Evolutionary conservation across 140 eudicot genomes (phyloP).

Genomic region (Erigeron philadelphicus): DNA sequence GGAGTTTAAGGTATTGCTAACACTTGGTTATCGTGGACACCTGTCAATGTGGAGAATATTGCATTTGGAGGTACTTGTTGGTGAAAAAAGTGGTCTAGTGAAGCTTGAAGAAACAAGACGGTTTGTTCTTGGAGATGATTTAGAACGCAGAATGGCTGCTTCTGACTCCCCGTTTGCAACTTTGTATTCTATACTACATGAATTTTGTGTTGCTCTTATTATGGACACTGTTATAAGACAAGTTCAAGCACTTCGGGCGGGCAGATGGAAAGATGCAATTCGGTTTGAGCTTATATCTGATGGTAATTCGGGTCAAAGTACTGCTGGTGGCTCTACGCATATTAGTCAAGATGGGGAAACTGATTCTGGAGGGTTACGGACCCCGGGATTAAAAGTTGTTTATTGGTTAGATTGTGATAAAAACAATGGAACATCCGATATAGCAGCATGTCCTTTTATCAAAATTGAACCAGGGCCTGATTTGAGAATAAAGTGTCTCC

Average conservation of each 20-base stretch:
- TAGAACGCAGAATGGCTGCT: slow-evolving; percentile 98
- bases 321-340: slow-evolving; percentile 49
- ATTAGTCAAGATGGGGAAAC: slow-evolving; percentile 73
- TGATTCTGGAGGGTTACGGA: slow-evolving; percentile 58
- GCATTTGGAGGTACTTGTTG: slow-evolving; percentile 93
- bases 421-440: slow-evolving; percentile 48
- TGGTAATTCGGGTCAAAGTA: slow-evolving; percentile 54
- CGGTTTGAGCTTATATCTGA: slow-evolving; percentile 91
- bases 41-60: slow-evolving; percentile 90
- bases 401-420: slow-evolving; percentile 84
- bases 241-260: slow-evolving; percentile 75
- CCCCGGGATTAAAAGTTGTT: slow-evolving; percentile 80
- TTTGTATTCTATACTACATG: slow-evolving; percentile 80
- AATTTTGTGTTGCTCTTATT: slow-evolving; percentile 76
- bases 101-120: slow-evolving; percentile 81
- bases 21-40: slow-evolving; percentile 97
- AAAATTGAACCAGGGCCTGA: slow-evolving; percentile 91
- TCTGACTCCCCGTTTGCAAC: slow-evolving; percentile 72
- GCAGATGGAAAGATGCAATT: slow-evolving; percentile 97
- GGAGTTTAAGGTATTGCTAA: slow-evolving; percentile 83
- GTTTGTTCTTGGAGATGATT: slow-evolving; percentile 89
- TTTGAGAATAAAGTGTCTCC: slow-evolving; percentile 74
- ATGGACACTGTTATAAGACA: slow-evolving; percentile 97
- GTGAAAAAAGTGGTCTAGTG: slow-evolving; percentile 80
- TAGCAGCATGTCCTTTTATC: slow-evolving; percentile 58